Evolutionary conservation across 768 basidiomycete species (phyloP).

Genomic region (Tulasnella sp.): DNA sequence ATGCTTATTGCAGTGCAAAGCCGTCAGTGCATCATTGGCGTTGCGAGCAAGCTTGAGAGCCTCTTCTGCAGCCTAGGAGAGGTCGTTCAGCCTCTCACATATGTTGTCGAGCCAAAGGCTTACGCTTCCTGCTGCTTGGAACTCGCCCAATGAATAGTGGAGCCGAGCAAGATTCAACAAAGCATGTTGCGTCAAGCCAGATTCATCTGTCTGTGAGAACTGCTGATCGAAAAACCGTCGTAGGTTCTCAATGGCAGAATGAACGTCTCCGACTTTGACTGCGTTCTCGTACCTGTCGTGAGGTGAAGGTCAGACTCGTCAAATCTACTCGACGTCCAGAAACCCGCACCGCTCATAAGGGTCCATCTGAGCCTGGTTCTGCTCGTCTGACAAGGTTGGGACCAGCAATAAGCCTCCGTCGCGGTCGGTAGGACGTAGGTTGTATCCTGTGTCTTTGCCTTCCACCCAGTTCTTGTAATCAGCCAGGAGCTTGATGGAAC

Average conservation of each 20-base stretch:
- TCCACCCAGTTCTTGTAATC: slow-evolving; percentile 64
- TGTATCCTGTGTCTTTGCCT: slow-evolving; percentile 52
- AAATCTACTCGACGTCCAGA: slow-evolving; percentile 31
- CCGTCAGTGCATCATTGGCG: slow-evolving; percentile 61
- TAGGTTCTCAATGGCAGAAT: slow-evolving; percentile 63
- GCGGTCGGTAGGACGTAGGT: slow-evolving; percentile 39
- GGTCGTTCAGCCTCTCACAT: slow-evolving; percentile 19
- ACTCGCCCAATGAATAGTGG: slow-evolving; percentile 69
- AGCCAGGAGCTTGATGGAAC: slow-evolving; percentile 58
- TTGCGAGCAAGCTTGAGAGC: slow-evolving; percentile 75
- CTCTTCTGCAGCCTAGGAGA: slow-evolving; percentile 60
- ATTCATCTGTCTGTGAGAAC: slow-evolving; percentile 75
- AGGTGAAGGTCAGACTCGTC: neutral
- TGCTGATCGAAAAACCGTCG: slow-evolving; percentile 80
- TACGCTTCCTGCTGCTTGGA: slow-evolving; percentile 64
- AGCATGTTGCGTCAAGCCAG: slow-evolving; percentile 79
- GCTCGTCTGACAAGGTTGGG: slow-evolving; percentile 62
- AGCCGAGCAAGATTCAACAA: slow-evolving; percentile 71
- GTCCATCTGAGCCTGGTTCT: slow-evolving; percentile 58
- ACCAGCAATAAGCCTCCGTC: slow-evolving; percentile 48
- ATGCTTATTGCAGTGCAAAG: slow-evolving; percentile 78
- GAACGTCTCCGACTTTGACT: slow-evolving; percentile 62
- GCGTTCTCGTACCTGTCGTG: slow-evolving; percentile 61
- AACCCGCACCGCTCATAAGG: slow-evolving; percentile 51
- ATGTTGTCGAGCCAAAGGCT: slow-evolving; percentile 14